A percentile compares a stretch with the other conserved stretches of the same genome.
Evolutionary conservation across 176 grass and related monocot genomes (phyloP).

Genomic region (Oryza australiensis): DNA sequence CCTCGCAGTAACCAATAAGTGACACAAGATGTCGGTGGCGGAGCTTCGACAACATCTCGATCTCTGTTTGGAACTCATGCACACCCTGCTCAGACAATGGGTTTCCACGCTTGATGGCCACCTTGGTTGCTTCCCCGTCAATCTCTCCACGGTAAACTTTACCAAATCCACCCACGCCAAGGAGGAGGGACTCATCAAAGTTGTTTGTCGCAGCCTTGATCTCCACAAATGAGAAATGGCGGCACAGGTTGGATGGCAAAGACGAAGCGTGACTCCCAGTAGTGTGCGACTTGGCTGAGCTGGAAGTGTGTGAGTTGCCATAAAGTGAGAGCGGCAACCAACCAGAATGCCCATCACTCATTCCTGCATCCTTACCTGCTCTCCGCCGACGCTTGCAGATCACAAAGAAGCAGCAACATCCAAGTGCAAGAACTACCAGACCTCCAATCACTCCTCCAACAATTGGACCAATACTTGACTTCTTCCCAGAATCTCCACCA

Average conservation of each 20-base stretch:
- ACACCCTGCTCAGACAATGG: slow-evolving; percentile 91
- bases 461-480: slow-evolving; percentile 38
- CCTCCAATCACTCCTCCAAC: slow-evolving; percentile 65
- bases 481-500: slow-evolving; percentile 2
- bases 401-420: slow-evolving; percentile 53
- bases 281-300: slow-evolving; percentile 68
- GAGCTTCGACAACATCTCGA: slow-evolving; percentile 93
- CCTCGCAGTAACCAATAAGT: slow-evolving; percentile 86
- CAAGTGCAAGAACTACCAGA: slow-evolving; percentile 53
- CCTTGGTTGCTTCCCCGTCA: slow-evolving; percentile 73
- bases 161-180: slow-evolving; percentile 90
- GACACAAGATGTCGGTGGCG: slow-evolving; percentile 90
- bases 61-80: slow-evolving; percentile 93
- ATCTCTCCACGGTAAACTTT: slow-evolving; percentile 84
- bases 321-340: slow-evolving; percentile 75
- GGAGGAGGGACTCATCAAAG: slow-evolving; percentile 79
- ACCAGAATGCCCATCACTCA: slow-evolving; percentile 78
- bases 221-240: slow-evolving; percentile 86
- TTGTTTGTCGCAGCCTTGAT: slow-evolving; percentile 83
- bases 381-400: slow-evolving; percentile 45
- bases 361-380: slow-evolving; percentile 55
- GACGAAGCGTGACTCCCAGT: slow-evolving; percentile 80
- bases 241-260: slow-evolving; percentile 87
- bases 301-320: slow-evolving; percentile 75
- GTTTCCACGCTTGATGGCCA: slow-evolving; percentile 91